These are phyloP conservation scores for Pichia nanzhaoensis DNA, from an alignment of 805 yeast species.

Conservation along the genomic window DNA sequence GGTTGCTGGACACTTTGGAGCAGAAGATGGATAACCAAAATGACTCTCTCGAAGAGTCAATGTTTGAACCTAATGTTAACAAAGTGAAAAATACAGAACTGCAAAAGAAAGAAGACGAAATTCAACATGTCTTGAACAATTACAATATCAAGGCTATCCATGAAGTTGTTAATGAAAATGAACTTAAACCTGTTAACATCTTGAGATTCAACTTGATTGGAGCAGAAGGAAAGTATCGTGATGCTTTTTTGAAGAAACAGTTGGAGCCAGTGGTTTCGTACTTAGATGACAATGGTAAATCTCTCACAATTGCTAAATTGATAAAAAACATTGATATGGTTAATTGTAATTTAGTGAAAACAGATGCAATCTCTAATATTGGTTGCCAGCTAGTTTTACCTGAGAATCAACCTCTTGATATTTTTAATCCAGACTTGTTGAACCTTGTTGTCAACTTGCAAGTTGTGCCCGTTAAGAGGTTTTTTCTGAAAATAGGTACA, in stretches of 20 bases:
- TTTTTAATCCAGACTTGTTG: conserved; percentile 19
- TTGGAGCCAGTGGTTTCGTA: conserved; percentile 36
- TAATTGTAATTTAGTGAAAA: conserved; percentile 36
- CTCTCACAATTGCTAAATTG: conserved; percentile 35
- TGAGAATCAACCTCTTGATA: conserved; percentile 14
- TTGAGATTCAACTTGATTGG: conserved; percentile 43
- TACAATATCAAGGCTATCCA: conserved; percentile 11
- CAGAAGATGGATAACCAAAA: background rate
- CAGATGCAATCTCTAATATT: conserved; percentile 39
- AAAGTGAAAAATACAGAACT: background rate
- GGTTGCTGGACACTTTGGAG: too few species aligned
- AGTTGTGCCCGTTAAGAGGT: conserved; percentile 56
- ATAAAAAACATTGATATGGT: conserved; percentile 37
- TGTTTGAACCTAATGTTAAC: conserved; percentile 2
- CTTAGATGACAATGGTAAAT: conserved; percentile 20
- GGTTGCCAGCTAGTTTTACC: conserved; percentile 28
- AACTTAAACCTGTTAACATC: conserved; percentile 37
- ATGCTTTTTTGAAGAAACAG: conserved; percentile 39
- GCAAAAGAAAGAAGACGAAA: conserved; percentile 4
- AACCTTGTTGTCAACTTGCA: conserved; percentile 26
- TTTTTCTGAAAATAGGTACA: conserved; percentile 87
- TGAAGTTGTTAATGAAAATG: conserved; percentile 24
- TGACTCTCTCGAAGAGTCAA: conserved; percentile 1
- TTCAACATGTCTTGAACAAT: conserved; percentile 7
- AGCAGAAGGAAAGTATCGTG: conserved; percentile 37